phyloP scores from a whole-genome alignment of 768 basidiomycete species.

The Termitomyces sp. region DNA sequence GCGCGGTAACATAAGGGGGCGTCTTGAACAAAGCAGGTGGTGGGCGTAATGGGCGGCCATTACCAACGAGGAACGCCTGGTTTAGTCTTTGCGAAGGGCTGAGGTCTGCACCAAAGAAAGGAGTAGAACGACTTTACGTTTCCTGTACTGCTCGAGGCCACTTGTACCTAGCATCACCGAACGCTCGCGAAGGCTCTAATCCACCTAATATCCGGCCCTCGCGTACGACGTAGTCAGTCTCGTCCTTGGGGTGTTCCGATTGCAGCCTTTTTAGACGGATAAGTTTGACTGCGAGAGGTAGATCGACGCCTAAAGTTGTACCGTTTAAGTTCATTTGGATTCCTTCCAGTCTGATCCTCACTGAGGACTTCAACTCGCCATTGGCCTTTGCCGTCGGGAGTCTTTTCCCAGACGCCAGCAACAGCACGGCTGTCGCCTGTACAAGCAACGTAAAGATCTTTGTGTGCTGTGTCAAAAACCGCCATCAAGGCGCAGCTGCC shows the following conservation, averaged over 20 bases:
- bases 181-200: conserved; percentile 81
- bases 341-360: conserved; percentile 95
- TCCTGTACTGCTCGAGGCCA: conserved; percentile 73
- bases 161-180: conserved; percentile 89
- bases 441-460: conserved; percentile 83
- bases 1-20: conserved; percentile 88
- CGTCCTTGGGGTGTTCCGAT: conserved; percentile 77
- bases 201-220: conserved; percentile 83
- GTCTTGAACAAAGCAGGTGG: conserved; percentile 67
- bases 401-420: conserved; percentile 84
- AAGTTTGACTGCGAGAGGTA: neutral
- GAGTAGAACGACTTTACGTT: conserved; percentile 37
- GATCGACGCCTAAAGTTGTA: conserved; percentile 23
- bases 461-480: conserved; percentile 77
- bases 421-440: conserved; percentile 95
- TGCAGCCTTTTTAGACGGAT: conserved; percentile 46
- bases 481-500: conserved; percentile 92
- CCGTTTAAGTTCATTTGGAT: conserved; percentile 80
- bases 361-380: conserved; percentile 95
- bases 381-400: conserved; percentile 53
- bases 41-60: conserved; percentile 49
- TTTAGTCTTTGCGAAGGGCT: conserved; percentile 32
- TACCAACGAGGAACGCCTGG: conserved; percentile 63
- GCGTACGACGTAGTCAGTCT: conserved; percentile 66
- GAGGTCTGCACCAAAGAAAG: neutral